These are phyloP conservation scores for Maudiozyma humilis DNA, from an alignment of 1,139 yeast genomes.

Conservation along the genomic window DNA sequence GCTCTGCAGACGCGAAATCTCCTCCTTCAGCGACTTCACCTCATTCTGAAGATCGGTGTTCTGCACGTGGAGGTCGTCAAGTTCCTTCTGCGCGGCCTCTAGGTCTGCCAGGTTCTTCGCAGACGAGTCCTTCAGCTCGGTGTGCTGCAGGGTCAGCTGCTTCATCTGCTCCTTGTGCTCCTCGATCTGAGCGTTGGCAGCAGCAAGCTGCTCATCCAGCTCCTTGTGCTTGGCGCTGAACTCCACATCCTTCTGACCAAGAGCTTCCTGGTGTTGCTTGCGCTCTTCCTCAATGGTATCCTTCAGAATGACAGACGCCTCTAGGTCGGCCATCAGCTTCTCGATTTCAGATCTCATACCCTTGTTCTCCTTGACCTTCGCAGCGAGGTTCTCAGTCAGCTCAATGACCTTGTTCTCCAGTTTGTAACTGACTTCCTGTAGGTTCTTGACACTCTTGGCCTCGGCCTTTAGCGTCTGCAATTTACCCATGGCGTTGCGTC, in stretches of 20 bases:
- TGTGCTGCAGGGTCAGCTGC: constrained; percentile 57
- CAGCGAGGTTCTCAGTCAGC: constrained; percentile 73
- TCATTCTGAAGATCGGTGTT: constrained; percentile 63
- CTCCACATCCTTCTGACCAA: constrained; percentile 39
- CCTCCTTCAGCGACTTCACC: constrained; percentile 61
- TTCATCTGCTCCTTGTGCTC: constrained; percentile 57
- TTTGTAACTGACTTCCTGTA: constrained; percentile 85
- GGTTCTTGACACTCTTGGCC: constrained; percentile 83
- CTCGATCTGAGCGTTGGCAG: constrained; percentile 52
- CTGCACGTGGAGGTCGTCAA: constrained; percentile 56
- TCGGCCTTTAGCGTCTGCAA: constrained; percentile 61
- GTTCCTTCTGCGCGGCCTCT: constrained; percentile 51
- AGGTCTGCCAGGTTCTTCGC: constrained; percentile 54
- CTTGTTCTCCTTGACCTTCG: constrained; percentile 74
- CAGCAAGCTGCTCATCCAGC: constrained; percentile 50
- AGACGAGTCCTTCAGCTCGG: constrained; percentile 55
- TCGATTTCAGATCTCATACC: constrained; percentile 56
- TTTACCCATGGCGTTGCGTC: constrained; percentile 62
- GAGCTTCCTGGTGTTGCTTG: constrained; percentile 42
- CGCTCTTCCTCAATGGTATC: constrained; percentile 50
- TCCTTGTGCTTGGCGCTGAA: constrained; percentile 46
- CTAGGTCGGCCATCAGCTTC: constrained; percentile 46
- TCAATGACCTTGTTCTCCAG: constrained; percentile 94
- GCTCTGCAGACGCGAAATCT: constrained; percentile 43
- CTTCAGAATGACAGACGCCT: constrained; percentile 52